Percentiles rank a stretch among this genome's conserved stretches.
Conservation (phyloP, 2,329 filamentous ascomycete species). For the Colletotrichum acutatum region DNA sequence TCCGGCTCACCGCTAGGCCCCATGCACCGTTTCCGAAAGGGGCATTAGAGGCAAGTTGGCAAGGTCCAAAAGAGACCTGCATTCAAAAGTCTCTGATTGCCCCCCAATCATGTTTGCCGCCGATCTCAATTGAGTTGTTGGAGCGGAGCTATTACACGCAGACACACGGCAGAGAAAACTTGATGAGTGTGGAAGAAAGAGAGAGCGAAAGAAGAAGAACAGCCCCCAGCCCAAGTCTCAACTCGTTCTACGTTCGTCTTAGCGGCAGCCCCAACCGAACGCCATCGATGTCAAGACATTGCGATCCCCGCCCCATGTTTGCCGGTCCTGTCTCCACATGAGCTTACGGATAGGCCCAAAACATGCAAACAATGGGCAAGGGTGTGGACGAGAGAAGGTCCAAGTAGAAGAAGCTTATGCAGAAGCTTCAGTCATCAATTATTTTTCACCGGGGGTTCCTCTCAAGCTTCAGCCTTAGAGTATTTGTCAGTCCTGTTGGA, state of each 20-base stretch:
- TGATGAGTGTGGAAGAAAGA: not conserved
- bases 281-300: slow-evolving; percentile 8
- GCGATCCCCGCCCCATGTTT: not conserved
- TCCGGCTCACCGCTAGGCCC: not conserved
- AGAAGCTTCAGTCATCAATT: not conserved
- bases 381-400: no score
- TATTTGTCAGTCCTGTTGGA: not conserved
- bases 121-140: not conserved
- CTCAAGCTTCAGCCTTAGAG: not conserved
- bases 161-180: no score
- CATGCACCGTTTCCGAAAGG: not conserved
- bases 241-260: not conserved
- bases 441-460: not conserved
- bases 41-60: not conserved
- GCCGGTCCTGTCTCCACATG: not conserved
- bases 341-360: not conserved
- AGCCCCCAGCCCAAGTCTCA: not conserved
- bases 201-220: not conserved
- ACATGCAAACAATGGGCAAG: not conserved
- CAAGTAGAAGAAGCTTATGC: not conserved
- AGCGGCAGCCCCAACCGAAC: slow-evolving; percentile 6
- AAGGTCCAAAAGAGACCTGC: not conserved
- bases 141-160: not conserved
- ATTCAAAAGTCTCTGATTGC: not conserved
- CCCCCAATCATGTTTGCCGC: not conserved